Conservation (phyloP, 2,329 filamentous ascomycete genomes). For the Huntiella abstrusa region DNA sequence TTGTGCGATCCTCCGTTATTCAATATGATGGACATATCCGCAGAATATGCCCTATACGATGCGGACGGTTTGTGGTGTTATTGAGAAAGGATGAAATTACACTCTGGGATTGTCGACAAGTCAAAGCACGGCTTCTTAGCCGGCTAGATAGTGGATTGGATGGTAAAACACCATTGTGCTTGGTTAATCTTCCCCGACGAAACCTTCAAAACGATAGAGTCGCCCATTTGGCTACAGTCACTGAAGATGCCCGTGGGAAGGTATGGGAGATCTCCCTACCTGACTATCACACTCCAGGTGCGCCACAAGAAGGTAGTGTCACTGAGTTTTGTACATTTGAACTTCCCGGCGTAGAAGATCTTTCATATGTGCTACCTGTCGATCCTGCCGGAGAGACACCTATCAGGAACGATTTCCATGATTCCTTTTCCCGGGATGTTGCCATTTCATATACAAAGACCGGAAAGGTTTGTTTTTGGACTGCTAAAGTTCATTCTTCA, state of each 20-base stretch:
- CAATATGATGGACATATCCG: conserved; percentile 53
- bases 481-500: conserved; percentile 48
- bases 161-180: conserved; percentile 54
- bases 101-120: conserved; percentile 58
- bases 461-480: conserved; percentile 69
- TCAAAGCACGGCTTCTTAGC: conserved; percentile 38
- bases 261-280: conserved; percentile 63
- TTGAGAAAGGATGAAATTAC: conserved; percentile 51
- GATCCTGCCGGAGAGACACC: conserved; percentile 65
- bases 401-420: conserved; percentile 58
- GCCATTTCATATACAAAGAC: conserved; percentile 65
- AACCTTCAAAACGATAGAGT: conserved; percentile 36
- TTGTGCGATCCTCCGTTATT: conserved; percentile 45
- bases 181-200: conserved; percentile 51
- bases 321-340: conserved; percentile 53
- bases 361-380: conserved; percentile 57
- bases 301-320: conserved; percentile 19
- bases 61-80: conserved; percentile 66
- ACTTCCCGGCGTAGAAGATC: conserved; percentile 37
- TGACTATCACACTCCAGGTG: conserved; percentile 17
- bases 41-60: conserved; percentile 57
- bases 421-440: conserved; percentile 70
- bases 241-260: conserved; percentile 56
- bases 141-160: conserved; percentile 23
- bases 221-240: conserved; percentile 65